Evolutionary conservation across 495 filamentous ascomycete species (phyloP).

Genomic region (Podospora tetraspora): DNA sequence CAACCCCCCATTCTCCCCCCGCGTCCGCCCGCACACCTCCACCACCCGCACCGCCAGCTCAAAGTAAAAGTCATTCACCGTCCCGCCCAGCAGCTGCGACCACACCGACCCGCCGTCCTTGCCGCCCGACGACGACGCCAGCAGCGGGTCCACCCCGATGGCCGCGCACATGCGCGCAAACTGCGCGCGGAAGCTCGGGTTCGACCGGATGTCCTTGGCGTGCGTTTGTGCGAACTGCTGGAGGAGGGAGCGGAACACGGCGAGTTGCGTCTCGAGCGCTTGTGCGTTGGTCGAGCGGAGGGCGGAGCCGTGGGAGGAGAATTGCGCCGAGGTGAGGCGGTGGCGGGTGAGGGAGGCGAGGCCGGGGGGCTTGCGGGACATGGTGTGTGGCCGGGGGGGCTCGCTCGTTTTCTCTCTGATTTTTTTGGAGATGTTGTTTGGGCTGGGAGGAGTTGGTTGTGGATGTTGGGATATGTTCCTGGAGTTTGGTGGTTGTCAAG

Average conservation of each 20-base stretch:
- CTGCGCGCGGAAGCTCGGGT: constrained; percentile 90
- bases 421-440: background rate
- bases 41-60: constrained; percentile 91
- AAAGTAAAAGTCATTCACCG: constrained; percentile 97
- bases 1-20: constrained; percentile 87
- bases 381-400: constrained; percentile 12
- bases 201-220: constrained; percentile 88
- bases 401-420: background rate
- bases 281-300: constrained; percentile 74
- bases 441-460: background rate
- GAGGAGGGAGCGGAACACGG: constrained; percentile 89
- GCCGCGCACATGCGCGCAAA: constrained; percentile 98
- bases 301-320: constrained; percentile 79
- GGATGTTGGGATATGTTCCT: background rate
- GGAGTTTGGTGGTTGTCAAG: background rate
- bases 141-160: constrained; percentile 89
- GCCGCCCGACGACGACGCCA: constrained; percentile 50
- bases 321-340: constrained; percentile 72
- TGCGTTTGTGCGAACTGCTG: constrained; percentile 94
- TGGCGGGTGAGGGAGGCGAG: constrained; percentile 86
- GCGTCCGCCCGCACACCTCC: constrained; percentile 81
- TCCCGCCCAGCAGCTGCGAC: constrained; percentile 85
- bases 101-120: constrained; percentile 63
- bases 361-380: constrained; percentile 72
- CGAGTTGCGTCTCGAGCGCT: constrained; percentile 83